Base-by-base conservation (phyloP, 208 protist genomes). In the Naegleria fowleri region DNA sequence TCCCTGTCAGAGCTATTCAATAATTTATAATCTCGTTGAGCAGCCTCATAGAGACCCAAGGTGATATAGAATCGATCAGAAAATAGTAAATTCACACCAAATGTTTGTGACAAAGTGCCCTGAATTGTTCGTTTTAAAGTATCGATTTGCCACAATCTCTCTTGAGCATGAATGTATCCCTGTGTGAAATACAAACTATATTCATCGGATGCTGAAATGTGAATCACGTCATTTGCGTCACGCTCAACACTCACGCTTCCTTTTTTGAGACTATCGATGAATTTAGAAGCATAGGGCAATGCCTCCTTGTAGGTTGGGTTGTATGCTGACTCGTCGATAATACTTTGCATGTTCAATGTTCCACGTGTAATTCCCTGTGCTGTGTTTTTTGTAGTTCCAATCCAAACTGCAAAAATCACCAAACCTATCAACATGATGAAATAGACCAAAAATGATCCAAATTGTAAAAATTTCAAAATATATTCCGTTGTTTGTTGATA, bases 111-210 rank as follows among this genome's bases (percentile, higher is more conserved):
- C 29, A 89, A 41, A 19, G 25, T 11, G 15, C 86, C 86, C 0
- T 38, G 6, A 11, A 36, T 9, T 40, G 39, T 38, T 22, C 86
- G n/a, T 19, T 40, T 52, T 22, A 25, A 25, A 33, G 39, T 36
- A n/a, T 89, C 86, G 3, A 89, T 59, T 89, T 89, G 86, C 38
- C 38, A 89, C 5, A 89, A 13, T 89, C 48, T 89, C 51, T 89
- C 43, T 67, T 89, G 86, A 43, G 86, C 86, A n/a, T 39, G 22
- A 40, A 39, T 29, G 25, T 40, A 89, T 41, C 86, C 86, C 67
- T 89, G 86, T 7, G 48, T 39, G 15, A 59, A 89, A 41, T 38
- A 89, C 13, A 89, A 29, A 25, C 16, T 39, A 5, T 39, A 38
- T 13, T 88, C 85, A 88, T 88, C n/a, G 5, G 16, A 41, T 55